Conservation (phyloP, 495 filamentous ascomycete species). For the Venustampulla echinocandica region DNA sequence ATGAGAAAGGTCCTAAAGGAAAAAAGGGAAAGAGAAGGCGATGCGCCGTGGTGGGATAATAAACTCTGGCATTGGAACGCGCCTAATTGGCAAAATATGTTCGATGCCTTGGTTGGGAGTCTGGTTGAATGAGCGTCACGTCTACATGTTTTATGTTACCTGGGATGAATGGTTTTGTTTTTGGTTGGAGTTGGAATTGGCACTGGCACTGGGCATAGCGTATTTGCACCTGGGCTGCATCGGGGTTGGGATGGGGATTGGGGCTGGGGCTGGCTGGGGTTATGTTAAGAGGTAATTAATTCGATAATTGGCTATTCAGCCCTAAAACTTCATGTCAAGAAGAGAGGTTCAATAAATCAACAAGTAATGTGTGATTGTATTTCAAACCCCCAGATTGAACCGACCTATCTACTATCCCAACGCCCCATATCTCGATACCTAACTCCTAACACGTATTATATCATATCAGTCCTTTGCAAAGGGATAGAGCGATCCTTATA, state of each 20-base stretch:
- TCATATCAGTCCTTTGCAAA: no score
- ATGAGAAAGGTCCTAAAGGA: conserved; percentile 21
- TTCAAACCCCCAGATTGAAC: no score
- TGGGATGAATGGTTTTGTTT: background rate
- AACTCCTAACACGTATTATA: background rate
- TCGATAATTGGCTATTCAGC: no score
- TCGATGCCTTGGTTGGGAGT: conserved; percentile 36
- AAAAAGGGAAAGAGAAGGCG: conserved; percentile 19
- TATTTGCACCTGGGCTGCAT: background rate
- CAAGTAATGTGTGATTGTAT: no score
- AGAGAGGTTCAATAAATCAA: no score
- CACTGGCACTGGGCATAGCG: background rate
- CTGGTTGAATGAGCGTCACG: conserved; percentile 27
- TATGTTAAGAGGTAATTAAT: no score
- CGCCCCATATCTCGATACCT: no score
- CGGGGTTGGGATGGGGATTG: background rate
- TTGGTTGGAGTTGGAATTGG: background rate
- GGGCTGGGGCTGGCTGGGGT: no score
- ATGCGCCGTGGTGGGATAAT: conserved; percentile 14
- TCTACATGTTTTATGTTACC: conserved; percentile 16
- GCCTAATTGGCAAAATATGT: conserved; percentile 35
- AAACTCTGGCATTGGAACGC: conserved; percentile 24
- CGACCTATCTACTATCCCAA: no score
- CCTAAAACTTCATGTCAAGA: no score
- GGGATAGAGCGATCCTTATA: no score